Base-by-base conservation (phyloP, 371 early-diverging fungal genomes). In the Haplosporangium sp. region DNA sequence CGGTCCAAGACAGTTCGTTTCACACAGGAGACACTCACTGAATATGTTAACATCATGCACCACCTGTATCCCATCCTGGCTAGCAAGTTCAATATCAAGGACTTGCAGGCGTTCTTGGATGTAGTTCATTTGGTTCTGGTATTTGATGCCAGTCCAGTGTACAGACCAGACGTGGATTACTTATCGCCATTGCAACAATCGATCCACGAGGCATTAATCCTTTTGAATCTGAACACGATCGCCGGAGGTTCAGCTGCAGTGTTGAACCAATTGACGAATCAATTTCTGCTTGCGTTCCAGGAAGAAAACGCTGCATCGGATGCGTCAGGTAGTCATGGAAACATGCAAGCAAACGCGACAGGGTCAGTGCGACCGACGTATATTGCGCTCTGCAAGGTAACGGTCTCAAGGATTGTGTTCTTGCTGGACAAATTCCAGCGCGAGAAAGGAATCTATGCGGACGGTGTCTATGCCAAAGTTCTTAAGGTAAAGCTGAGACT, bases 1-100 rank as follows among this genome's bases (percentile, higher is more conserved):
- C 55, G 69, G 3, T 3, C 62, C 1, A 64, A 84, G 41, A 84
- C 85, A 3, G 68, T 79, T 8, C 83, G 79, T 16, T 92, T 95
- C 59, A 91, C 92, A 0, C 95, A 95, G 74, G 95, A 95, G 23
- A 90, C 91, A 2, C 80, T 96, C 36, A 89, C 90, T 6, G 84
- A 90, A 5, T 91, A 88, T 62, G 84, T 93, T 53, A 73, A 79
- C 20, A 84, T 90, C 57, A 90, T 95, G 71, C 80, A 82, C 2
- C 89, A 90, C 16, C 83, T 96, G 8, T 89, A 92, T 59, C 80
- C 75, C 2, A 81, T 87, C 18, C 88, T 94, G 21, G 54, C 76
- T 6, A 14, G 63, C 29, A 75, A 73, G 9, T 89, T 91, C 58
- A 73, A 82, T 4, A 55, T 92, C 14, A 80, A 80, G 45, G 92